A percentile compares a stretch with the other conserved stretches of the same genome.
These are phyloP conservation scores for Podaxis carcinomalis DNA, from an alignment of 768 basidiomycete species.

Conservation along the genomic window DNA sequence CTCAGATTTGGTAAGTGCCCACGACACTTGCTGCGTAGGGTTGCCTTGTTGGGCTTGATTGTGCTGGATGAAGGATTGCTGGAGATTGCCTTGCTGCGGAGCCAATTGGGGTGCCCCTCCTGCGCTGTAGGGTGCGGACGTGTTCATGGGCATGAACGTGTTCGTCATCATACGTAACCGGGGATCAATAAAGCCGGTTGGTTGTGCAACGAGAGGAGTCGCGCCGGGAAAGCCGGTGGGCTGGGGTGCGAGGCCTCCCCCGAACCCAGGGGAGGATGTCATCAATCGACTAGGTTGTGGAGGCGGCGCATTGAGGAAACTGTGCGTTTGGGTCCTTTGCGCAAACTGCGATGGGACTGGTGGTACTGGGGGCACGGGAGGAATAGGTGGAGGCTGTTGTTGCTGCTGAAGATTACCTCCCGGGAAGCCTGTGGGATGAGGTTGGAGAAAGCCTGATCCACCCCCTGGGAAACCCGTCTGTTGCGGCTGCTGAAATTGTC, in stretches of 20 bases:
- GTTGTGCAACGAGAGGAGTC: constrained; percentile 60
- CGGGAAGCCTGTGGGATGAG: constrained; percentile 52
- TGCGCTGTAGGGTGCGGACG: constrained; percentile 52
- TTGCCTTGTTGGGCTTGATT: constrained; percentile 72
- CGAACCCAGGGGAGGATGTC: constrained; percentile 50
- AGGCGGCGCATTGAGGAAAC: constrained; percentile 26
- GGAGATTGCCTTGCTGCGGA: constrained; percentile 62
- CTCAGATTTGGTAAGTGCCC: constrained; percentile 84
- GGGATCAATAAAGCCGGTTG: constrained; percentile 81
- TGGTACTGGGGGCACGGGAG: constrained; percentile 57
- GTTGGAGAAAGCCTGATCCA: constrained; percentile 38
- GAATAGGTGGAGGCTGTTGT: constrained; percentile 54
- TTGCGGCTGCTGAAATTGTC: constrained; percentile 56
- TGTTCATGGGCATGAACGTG: constrained; percentile 83
- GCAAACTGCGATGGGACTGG: constrained; percentile 54
- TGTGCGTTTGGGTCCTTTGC: constrained; percentile 7
- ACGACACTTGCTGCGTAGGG: constrained; percentile 66
- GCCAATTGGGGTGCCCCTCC: constrained; percentile 65
- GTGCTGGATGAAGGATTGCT: constrained; percentile 86
- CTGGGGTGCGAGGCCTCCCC: constrained; percentile 44
- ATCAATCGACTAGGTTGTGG: constrained; percentile 48
- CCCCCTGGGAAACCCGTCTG: constrained; percentile 48
- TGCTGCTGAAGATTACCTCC: constrained; percentile 37
- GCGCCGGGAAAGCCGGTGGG: constrained; percentile 32
- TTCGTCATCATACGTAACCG: constrained; percentile 85